These are phyloP conservation scores for Claviceps pazoutovae DNA, from an alignment of 2,329 filamentous ascomycete genomes.

Conservation along the genomic window DNA sequence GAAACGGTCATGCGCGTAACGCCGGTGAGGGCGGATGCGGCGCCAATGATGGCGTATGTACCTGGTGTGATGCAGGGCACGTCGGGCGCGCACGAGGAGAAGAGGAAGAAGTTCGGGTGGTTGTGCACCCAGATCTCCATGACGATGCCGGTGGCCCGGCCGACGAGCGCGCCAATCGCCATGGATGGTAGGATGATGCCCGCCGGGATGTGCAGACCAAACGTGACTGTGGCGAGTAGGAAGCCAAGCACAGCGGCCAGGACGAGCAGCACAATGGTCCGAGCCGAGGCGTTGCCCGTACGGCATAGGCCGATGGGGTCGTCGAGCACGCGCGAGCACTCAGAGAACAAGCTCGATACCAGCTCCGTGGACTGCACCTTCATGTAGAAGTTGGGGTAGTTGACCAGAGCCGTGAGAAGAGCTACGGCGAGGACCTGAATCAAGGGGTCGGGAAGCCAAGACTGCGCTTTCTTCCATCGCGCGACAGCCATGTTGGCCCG, in stretches of 20 bases:
- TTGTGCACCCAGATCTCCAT: constrained; percentile 78
- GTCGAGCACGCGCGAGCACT: constrained; percentile 69
- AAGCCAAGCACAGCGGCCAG: constrained; percentile 75
- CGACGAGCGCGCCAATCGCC: constrained; percentile 83
- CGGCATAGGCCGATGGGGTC: constrained; percentile 88
- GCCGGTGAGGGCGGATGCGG: constrained; percentile 83
- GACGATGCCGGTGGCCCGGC: constrained; percentile 76
- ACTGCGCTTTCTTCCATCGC: constrained; percentile 56
- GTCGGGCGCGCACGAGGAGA: constrained; percentile 72
- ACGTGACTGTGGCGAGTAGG: constrained; percentile 73
- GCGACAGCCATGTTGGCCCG: constrained; percentile 83
- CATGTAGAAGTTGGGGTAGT: constrained; percentile 95
- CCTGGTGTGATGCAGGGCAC: constrained; percentile 81
- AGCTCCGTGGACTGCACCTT: constrained; percentile 83
- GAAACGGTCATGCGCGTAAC: constrained; percentile 95
- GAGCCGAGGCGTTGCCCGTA: constrained; percentile 66
- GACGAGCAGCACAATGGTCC: constrained; percentile 69
- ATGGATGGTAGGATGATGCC: constrained; percentile 94
- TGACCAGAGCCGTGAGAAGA: constrained; percentile 71
- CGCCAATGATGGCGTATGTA: constrained; percentile 92
- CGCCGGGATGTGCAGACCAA: constrained; percentile 86
- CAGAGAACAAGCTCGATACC: constrained; percentile 80
- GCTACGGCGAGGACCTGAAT: constrained; percentile 69
- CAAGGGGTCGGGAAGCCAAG: constrained; percentile 58
- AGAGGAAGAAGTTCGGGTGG: constrained; percentile 64